Evolutionary conservation across 331 rosid genomes (phyloP), one percentile per base, ranked within the genome.

Genomic region (Malus hybrid): DNA sequence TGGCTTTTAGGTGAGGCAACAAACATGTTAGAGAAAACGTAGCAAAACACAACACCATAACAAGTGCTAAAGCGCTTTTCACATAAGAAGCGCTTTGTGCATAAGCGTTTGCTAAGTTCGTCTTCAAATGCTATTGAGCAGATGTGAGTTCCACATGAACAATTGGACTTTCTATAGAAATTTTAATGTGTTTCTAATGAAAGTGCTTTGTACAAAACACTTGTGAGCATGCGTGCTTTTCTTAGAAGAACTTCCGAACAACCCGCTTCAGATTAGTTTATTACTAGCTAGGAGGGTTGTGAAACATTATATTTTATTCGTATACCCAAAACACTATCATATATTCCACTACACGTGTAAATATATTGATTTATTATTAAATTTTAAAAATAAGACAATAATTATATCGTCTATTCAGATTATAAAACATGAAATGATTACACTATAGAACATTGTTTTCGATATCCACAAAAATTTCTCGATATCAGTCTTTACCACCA

Each of bases 1-100:
- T 46, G 52, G 52, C 19, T 79, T 52, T 69, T 70, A 33, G 42
- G 6, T 75, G 67, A 78, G 29, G 31, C 60, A 73, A 46, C 54
- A 13, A 46, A 46, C 18, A 13, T 46, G 6, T 46, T 34, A 34
- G 6, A 13, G 11, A 11, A 71, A 46, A 61, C 36, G 36, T 15
- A 64, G 44, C 44, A 27, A 61, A 61, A 24, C n/a, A 61, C 66
- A 0, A 61, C 33, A 24, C 66, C 32, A 0, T 48, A 48, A 6
- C 3, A 48, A 14, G 55, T 6, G 56, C 7, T 50, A 50, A 50
- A 50, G n/a, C n/a, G 1, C n/a, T 50, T 50, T 50, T 15, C 56
- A 50, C 56, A 5, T 50, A 0, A 50, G 56, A 50, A 50, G 56
- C 5, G 9, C n/a, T 15, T 50, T 15, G 1, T 15, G 56, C 3